Conservation (phyloP, 352 stramenopile species). For the Globisporangium nodosum region DNA sequence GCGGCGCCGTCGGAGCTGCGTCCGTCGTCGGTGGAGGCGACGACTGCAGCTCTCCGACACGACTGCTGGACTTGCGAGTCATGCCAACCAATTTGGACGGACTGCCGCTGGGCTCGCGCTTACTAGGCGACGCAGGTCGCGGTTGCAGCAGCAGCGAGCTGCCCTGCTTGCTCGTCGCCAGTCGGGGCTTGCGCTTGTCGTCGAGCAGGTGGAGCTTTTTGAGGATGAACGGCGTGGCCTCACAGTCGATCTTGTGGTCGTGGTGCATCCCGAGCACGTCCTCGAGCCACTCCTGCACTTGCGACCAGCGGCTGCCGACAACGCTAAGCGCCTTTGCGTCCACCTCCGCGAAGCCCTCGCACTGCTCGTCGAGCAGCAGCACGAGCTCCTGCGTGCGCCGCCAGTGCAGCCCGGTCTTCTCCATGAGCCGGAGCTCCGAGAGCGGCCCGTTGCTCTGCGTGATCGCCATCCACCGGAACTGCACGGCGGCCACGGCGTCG, state of each 20-base stretch:
- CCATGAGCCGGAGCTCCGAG: conserved; percentile 58
- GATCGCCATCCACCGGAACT: conserved; percentile 76
- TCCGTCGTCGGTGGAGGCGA: background rate
- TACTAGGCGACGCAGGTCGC: conserved; percentile 5
- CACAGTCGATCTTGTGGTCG: conserved; percentile 59
- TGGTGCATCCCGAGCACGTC: conserved; percentile 56
- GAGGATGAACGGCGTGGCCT: conserved; percentile 58
- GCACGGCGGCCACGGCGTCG: conserved; percentile 54
- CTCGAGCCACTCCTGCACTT: conserved; percentile 63
- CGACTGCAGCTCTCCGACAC: background rate
- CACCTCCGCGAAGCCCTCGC: conserved; percentile 55
- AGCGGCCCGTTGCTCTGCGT: conserved; percentile 50
- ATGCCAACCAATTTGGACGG: background rate
- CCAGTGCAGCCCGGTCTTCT: conserved; percentile 66
- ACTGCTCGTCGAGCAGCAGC: conserved; percentile 62
- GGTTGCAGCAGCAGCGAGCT: background rate
- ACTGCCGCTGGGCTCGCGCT: conserved; percentile 1
- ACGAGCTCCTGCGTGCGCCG: conserved; percentile 65
- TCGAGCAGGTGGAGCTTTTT: conserved; percentile 60
- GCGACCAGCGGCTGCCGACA: conserved; percentile 50
- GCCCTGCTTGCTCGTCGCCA: background rate
- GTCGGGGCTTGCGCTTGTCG: background rate
- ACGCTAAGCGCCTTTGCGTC: conserved; percentile 41
- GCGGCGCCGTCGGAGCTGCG: background rate
- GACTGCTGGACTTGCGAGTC: background rate